Evolutionary conservation across 768 basidiomycete genomes (phyloP).

Genomic region (Leucocoprinus leucothites): DNA sequence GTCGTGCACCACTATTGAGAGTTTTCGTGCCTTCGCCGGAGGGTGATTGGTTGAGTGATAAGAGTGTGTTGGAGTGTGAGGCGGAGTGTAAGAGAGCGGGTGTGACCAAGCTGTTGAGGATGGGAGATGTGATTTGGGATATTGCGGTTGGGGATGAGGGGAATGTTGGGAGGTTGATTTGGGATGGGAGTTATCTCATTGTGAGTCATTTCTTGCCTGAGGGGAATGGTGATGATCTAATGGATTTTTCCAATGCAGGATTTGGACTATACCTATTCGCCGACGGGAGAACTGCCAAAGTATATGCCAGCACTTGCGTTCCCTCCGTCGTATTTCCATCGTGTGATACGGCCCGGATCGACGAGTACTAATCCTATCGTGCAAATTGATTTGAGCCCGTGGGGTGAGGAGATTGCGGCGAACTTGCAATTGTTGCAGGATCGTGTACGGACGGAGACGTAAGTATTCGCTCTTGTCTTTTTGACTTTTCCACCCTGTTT

Average conservation of each 20-base stretch:
- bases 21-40: conserved; percentile 87
- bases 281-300: conserved; percentile 72
- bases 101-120: conserved; percentile 55
- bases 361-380: conserved; percentile 55
- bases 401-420: conserved; percentile 73
- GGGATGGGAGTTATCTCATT: conserved; percentile 88
- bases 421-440: conserved; percentile 79
- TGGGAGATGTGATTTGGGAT: conserved; percentile 87
- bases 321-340: conserved; percentile 87
- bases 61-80: conserved; percentile 79
- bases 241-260: conserved; percentile 50
- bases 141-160: conserved; percentile 83
- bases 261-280: conserved; percentile 79
- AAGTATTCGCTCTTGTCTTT: conserved; percentile 26
- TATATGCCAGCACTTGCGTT: conserved; percentile 80
- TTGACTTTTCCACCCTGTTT: too few species aligned
- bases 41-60: conserved; percentile 83
- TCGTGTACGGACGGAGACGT: conserved; percentile 78
- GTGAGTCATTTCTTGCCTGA: conserved; percentile 39
- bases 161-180: conserved; percentile 78
- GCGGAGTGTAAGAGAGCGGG: conserved; percentile 72
- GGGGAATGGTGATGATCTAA: conserved; percentile 8
- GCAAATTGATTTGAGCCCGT: conserved; percentile 72
- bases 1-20: conserved; percentile 73
- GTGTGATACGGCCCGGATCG: conserved; percentile 68